Percentiles rank a stretch among this genome's conserved stretches.
Conservation (phyloP, 208 protist species). For the Acanthamoeba sp. region DNA sequence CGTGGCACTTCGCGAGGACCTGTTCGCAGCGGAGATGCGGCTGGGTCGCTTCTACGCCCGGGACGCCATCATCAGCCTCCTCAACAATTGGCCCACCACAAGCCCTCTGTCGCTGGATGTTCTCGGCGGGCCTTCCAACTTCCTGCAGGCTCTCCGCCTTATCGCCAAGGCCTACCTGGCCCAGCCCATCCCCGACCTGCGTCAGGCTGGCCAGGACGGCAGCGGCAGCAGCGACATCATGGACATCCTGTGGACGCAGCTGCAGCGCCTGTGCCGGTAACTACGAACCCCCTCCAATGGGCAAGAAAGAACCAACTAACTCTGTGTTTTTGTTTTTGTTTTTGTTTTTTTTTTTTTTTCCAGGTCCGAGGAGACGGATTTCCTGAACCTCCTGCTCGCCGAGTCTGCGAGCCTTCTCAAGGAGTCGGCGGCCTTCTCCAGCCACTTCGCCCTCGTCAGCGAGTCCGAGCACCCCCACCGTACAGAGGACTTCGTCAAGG, state of each 20-base stretch:
- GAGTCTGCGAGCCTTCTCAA: conserved; percentile 25
- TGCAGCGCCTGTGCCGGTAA: conserved; percentile 37
- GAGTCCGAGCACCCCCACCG: conserved; percentile 41
- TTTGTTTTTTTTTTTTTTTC: background rate
- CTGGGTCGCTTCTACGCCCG: conserved; percentile 36
- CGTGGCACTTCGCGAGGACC: background rate
- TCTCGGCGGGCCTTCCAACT: conserved; percentile 1
- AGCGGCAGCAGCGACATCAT: conserved; percentile 3
- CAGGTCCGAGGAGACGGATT: background rate
- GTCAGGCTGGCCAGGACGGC: background rate
- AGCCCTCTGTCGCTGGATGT: conserved; percentile 53
- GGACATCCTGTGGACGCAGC: conserved; percentile 10
- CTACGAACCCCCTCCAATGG: too few relatives aligned
- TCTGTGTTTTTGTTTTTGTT: background rate
- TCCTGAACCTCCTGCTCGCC: conserved; percentile 11
- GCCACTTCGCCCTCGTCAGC: background rate
- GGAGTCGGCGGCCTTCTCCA: conserved; percentile 50
- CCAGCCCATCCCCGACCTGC: conserved; percentile 53
- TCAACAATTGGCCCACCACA: conserved; percentile 49
- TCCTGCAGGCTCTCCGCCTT: conserved; percentile 42
- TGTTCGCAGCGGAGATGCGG: conserved; percentile 14
- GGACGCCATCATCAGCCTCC: conserved; percentile 54
- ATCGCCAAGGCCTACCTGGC: conserved; percentile 38
- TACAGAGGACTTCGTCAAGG: conserved; percentile 8
- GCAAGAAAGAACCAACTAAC: too few relatives aligned